phyloP scores from a whole-genome alignment of 1,139 yeast species.

The Eremothecium coryli region DNA sequence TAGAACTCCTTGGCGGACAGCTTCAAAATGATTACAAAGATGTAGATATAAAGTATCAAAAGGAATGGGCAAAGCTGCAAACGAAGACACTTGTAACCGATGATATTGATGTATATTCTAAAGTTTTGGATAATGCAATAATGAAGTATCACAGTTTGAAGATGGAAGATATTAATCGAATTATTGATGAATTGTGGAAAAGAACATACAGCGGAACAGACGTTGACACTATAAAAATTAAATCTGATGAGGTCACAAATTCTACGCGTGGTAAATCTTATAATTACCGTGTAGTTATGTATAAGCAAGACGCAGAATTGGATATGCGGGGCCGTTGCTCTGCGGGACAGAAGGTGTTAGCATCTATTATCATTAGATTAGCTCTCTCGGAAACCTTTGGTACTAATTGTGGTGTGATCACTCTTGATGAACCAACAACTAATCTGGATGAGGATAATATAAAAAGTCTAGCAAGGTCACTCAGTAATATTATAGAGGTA shows the following conservation, averaged over 20 bases:
- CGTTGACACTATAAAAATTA: slow-evolving; percentile 80
- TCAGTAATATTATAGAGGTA: slow-evolving; percentile 64
- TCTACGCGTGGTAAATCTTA: slow-evolving; percentile 60
- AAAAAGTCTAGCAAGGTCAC: slow-evolving; percentile 75
- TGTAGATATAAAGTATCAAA: slow-evolving; percentile 53
- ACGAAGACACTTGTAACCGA: slow-evolving; percentile 73
- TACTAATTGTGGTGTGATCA: slow-evolving; percentile 86
- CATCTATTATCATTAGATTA: slow-evolving; percentile 81
- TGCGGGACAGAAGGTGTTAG: slow-evolving; percentile 94
- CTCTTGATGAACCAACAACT: slow-evolving; percentile 96
- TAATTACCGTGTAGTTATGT: slow-evolving; percentile 93
- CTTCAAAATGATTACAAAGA: slow-evolving; percentile 61
- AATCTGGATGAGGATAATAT: slow-evolving; percentile 86
- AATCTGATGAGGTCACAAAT: slow-evolving; percentile 60
- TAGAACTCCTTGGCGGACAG: slow-evolving; percentile 46
- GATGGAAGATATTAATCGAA: slow-evolving; percentile 86
- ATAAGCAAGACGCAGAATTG: slow-evolving; percentile 79
- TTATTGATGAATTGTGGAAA: slow-evolving; percentile 87
- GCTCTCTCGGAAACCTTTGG: slow-evolving; percentile 97
- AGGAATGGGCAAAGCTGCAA: slow-evolving; percentile 68
- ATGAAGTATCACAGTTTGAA: slow-evolving; percentile 87
- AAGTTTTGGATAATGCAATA: slow-evolving; percentile 84
- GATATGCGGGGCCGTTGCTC: slow-evolving; percentile 99
- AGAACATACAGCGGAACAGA: slow-evolving; percentile 92
- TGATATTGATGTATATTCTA: slow-evolving; percentile 73